Evolutionary conservation across 1,284 basidiomycete species (phyloP).

Genomic region (Marasmius oreades): DNA sequence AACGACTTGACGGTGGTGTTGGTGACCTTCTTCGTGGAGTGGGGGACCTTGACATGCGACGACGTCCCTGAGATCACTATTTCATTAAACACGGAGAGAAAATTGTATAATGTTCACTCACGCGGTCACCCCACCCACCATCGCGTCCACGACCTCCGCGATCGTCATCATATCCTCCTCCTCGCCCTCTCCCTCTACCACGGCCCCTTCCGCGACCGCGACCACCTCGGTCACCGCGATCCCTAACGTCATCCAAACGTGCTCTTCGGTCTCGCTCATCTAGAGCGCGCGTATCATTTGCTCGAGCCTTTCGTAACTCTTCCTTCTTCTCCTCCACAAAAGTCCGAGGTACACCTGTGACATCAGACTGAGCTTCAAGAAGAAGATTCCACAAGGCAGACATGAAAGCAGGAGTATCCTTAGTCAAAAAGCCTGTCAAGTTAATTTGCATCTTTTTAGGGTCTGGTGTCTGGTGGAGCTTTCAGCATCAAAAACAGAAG

Average conservation of each 20-base stretch:
- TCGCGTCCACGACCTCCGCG: slow-evolving; percentile 35
- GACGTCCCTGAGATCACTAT: slow-evolving; percentile 8
- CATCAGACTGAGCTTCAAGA: slow-evolving; percentile 85
- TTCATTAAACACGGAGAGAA: slow-evolving; percentile 14
- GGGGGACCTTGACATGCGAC: slow-evolving; percentile 25
- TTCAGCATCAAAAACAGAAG: neutral
- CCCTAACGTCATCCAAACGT: slow-evolving; percentile 65
- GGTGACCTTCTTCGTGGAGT: slow-evolving; percentile 39
- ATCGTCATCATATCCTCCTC: slow-evolving; percentile 39
- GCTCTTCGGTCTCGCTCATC: slow-evolving; percentile 68
- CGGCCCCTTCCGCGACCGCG: slow-evolving; percentile 46
- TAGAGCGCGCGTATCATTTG: slow-evolving; percentile 66
- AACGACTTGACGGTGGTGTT: slow-evolving; percentile 34
- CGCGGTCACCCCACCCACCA: slow-evolving; percentile 35
- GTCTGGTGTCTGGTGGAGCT: slow-evolving; percentile 68
- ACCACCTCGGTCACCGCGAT: slow-evolving; percentile 37
- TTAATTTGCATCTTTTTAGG: slow-evolving; percentile 95
- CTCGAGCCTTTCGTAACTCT: slow-evolving; percentile 79
- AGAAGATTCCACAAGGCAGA: slow-evolving; percentile 84
- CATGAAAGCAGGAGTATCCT: slow-evolving; percentile 85
- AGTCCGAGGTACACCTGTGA: slow-evolving; percentile 88
- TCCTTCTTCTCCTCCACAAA: slow-evolving; percentile 96
- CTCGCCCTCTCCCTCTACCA: slow-evolving; percentile 21
- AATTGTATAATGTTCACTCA: slow-evolving; percentile 5
- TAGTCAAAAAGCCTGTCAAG: slow-evolving; percentile 86